These are phyloP conservation scores for Cordyceps javanica DNA, from an alignment of 2,329 filamentous ascomycete species.

Conservation along the genomic window DNA sequence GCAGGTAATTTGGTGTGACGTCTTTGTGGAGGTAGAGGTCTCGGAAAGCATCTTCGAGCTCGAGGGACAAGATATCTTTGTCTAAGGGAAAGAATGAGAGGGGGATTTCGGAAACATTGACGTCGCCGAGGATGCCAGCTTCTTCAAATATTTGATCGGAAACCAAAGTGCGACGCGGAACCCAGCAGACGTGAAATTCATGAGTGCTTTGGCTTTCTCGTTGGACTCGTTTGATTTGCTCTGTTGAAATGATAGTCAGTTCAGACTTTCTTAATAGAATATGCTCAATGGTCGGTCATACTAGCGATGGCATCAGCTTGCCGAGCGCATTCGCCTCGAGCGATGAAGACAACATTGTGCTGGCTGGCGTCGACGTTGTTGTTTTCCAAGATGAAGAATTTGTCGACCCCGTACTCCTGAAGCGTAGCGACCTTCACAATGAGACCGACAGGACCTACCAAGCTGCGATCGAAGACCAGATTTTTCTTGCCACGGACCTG, in stretches of 20 bases:
- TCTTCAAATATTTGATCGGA: conserved; percentile 90
- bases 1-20: conserved; percentile 79
- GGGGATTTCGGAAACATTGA: conserved; percentile 80
- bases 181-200: conserved; percentile 96
- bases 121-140: conserved; percentile 85
- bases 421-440: conserved; percentile 93
- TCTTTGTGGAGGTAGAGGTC: conserved; percentile 89
- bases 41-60: conserved; percentile 78
- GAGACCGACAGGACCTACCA: conserved; percentile 83
- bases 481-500: conserved; percentile 99
- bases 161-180: conserved; percentile 83
- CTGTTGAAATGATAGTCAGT: conserved; percentile 42
- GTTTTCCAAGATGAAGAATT: conserved; percentile 95
- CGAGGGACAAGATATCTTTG: conserved; percentile 82
- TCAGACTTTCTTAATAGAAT: conserved; percentile 16
- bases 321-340: conserved; percentile 79
- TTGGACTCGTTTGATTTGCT: conserved; percentile 84
- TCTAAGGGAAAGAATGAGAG: conserved; percentile 89
- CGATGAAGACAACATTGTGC: conserved; percentile 90
- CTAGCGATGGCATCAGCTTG: conserved; percentile 83
- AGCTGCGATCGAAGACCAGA: conserved; percentile 81
- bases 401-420: conserved; percentile 96
- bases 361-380: conserved; percentile 91
- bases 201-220: conserved; percentile 84
- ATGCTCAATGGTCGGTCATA: conserved; percentile 40